These are phyloP conservation scores for Penicillium simplicissimum DNA, from an alignment of 495 filamentous ascomycete genomes.

Conservation along the genomic window DNA sequence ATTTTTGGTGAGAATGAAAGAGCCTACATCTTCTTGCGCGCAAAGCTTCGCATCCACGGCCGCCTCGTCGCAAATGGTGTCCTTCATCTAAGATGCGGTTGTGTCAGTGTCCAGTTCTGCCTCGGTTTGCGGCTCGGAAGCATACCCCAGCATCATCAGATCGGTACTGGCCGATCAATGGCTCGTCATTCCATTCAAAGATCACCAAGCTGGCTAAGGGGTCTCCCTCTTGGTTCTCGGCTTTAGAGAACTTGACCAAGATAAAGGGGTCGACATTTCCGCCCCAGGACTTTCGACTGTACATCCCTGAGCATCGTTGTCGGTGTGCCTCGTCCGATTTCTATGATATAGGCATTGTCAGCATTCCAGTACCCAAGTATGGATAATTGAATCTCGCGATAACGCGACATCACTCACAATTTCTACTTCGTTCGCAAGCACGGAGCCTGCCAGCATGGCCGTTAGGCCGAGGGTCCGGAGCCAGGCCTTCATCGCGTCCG, in stretches of 20 bases:
- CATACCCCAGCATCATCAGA: slow-evolving; percentile 39
- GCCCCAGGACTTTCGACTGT: slow-evolving; percentile 85
- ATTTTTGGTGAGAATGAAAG: slow-evolving; percentile 78
- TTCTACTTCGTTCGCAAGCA: slow-evolving; percentile 63
- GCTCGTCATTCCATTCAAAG: slow-evolving; percentile 89
- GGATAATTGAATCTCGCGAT: not conserved
- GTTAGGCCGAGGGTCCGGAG: slow-evolving; percentile 49
- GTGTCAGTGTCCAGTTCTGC: slow-evolving; percentile 16
- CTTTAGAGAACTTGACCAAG: slow-evolving; percentile 72
- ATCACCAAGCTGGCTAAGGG: slow-evolving; percentile 82
- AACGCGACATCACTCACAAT: slow-evolving; percentile 48
- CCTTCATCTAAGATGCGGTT: slow-evolving; percentile 47
- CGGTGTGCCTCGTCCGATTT: slow-evolving; percentile 72
- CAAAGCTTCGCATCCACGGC: slow-evolving; percentile 69
- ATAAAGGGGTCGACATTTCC: slow-evolving; percentile 89
- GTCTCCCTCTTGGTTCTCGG: slow-evolving; percentile 58
- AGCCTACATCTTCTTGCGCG: slow-evolving; percentile 70
- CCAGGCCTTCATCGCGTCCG: slow-evolving; percentile 55
- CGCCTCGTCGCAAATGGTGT: slow-evolving; percentile 74
- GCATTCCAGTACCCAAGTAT: slow-evolving; percentile 10
- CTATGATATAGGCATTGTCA: slow-evolving; percentile 37
- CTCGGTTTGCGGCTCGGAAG: not conserved
- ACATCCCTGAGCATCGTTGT: slow-evolving; percentile 97
- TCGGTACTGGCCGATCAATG: slow-evolving; percentile 64
- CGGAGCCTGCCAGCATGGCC: slow-evolving; percentile 52